Evolutionary conservation across 768 basidiomycete species (phyloP).

Genomic region (Mycena amicta): DNA sequence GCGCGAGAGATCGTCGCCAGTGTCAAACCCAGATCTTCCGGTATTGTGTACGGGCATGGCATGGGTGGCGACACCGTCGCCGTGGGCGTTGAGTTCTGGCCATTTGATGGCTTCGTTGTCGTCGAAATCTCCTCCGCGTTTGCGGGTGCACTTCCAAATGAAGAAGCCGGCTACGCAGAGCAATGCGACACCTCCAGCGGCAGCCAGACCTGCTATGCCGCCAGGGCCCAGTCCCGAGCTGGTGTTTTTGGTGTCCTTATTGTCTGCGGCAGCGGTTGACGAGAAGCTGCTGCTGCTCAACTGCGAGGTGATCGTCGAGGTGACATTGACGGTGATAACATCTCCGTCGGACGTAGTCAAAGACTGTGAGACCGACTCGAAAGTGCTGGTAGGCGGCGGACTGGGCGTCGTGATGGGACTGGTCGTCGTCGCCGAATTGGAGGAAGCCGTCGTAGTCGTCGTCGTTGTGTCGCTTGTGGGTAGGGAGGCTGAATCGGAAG

Average conservation of each 20-base stretch:
- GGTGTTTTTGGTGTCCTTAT: constrained; percentile 23
- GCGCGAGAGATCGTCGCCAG: constrained; percentile 63
- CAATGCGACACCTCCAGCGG: constrained; percentile 77
- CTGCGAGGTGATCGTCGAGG: constrained; percentile 28
- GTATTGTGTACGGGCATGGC: constrained; percentile 71
- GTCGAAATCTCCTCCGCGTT: constrained; percentile 74
- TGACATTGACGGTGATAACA: constrained; percentile 26
- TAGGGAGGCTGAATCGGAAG: not conserved
- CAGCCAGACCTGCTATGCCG: constrained; percentile 78
- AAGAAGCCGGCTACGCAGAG: constrained; percentile 75
- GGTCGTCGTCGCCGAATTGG: not conserved
- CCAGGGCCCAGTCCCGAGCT: constrained; percentile 57
- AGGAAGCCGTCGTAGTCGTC: not conserved
- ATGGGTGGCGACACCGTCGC: constrained; percentile 48
- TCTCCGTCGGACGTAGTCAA: constrained; percentile 24
- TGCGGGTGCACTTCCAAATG: constrained; percentile 85
- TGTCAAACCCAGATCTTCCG: constrained; percentile 75
- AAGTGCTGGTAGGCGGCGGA: constrained; percentile 14
- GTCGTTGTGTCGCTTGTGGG: not conserved
- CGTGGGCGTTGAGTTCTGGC: constrained; percentile 82
- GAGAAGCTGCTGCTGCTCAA: not conserved
- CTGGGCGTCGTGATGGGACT: not conserved
- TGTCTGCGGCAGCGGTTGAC: not conserved
- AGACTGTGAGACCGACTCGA: too few species aligned
- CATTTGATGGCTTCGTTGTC: constrained; percentile 89